Evolutionary conservation across 148 eudicot species (phyloP).

Genomic region (Dianthus caryophyllus): DNA sequence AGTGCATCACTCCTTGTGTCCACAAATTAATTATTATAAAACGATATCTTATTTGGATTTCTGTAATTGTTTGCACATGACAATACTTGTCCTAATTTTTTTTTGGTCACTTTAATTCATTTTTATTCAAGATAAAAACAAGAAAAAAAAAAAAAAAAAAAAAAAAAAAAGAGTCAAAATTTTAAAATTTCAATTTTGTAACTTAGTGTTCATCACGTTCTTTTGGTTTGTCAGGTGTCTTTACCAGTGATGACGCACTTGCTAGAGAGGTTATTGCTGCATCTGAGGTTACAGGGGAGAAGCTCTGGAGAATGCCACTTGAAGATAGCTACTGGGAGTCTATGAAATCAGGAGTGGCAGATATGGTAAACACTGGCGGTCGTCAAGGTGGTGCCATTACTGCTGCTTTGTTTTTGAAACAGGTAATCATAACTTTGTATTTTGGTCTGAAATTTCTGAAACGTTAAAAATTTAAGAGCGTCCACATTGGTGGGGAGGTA

Average conservation of each 20-base stretch:
- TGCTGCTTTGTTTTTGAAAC: slow-evolving; percentile 95
- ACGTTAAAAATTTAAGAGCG: too few relatives aligned
- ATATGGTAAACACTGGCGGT: slow-evolving; percentile 92
- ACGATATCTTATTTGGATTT: too few relatives aligned
- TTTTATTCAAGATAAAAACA: too few relatives aligned
- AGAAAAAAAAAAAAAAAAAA: too few relatives aligned
- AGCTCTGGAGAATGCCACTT: slow-evolving; percentile 88
- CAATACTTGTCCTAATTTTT: too few relatives aligned
- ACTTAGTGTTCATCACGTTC: slow-evolving; percentile 2
- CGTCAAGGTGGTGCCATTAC: slow-evolving; percentile 96
- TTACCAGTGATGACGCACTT: slow-evolving; percentile 78
- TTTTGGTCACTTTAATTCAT: too few relatives aligned
- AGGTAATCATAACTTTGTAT: slow-evolving; percentile 39
- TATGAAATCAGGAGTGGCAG: slow-evolving; percentile 96
- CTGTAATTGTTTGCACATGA: too few relatives aligned
- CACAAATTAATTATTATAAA: too few relatives aligned
- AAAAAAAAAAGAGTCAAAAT: too few relatives aligned
- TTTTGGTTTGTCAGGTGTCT: slow-evolving; percentile 51
- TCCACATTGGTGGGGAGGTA: too few relatives aligned
- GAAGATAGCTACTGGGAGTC: slow-evolving; percentile 97
- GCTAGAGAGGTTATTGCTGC: slow-evolving; percentile 79
- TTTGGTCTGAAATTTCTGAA: background rate
- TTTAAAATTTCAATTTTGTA: background rate
- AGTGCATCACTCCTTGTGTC: too few relatives aligned
- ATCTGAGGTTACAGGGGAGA: slow-evolving; percentile 76